Evolutionary conservation across 495 filamentous ascomycete species (phyloP), one percentile per base, ranked within the genome.

Genomic region (Aspergillus biplanus): DNA sequence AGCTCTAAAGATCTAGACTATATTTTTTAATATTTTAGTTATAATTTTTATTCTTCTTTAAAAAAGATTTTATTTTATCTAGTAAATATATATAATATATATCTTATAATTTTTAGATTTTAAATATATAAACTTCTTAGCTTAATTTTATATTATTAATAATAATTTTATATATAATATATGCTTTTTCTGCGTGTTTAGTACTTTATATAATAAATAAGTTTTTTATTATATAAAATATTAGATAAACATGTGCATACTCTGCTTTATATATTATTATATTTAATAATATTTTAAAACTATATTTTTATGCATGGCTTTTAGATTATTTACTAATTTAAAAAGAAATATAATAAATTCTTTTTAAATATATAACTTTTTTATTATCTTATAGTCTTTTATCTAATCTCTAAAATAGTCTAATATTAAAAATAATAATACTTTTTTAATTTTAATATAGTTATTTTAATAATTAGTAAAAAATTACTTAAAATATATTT

Each of bases 271-370:
- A 11, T 7, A 49, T 49, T 49, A 31, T 54, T 54, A 33, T 13
- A 31, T 54, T 39, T 33, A 54, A 54, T 54, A n/a, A 54, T 54
- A 33, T 54, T 12, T 54, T 54, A 7, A 59, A 59, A 27, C 21
- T 27, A 27, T 2, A 27, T 27, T 2, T 27, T 27, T 27, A 2
- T 27, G 2, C 21, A 27, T 27, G 21, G 39, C 9, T 44, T 46
- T 35, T 32, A 18, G 44, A 13, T 27, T 27, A 27, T 27, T 27
- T 27, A 46, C 32, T 61, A 54, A 18, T 2, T 31, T 42, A 1
- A 6, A 61, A 46, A 53, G 2, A 33, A 50, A 59, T 59, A 59
- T 50, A 59, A 50, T 52, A 59, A 46, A 34, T 50, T 59, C 32
- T 59, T 47, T 46, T 18, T n/a, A 59, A 27, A 27, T 27, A 27